Evolutionary conservation across 1,139 yeast genomes (phyloP).

Genomic region (Debaryomycetaceae sp.): DNA sequence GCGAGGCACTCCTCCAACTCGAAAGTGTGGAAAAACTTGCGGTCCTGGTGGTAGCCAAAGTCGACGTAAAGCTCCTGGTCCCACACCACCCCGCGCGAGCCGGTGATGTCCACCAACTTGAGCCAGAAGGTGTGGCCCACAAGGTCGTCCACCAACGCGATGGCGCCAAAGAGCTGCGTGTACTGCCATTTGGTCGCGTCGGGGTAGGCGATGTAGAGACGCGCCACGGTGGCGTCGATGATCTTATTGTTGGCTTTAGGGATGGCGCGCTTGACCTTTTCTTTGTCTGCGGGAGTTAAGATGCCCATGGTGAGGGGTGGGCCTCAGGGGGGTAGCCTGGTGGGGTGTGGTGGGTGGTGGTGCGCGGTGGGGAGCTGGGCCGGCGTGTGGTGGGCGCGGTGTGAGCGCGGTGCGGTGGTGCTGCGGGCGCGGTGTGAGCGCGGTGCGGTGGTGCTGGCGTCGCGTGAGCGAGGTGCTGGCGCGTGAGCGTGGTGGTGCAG

Average conservation of each 20-base stretch:
- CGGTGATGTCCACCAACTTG: slow-evolving; percentile 79
- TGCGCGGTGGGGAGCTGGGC: too few species aligned
- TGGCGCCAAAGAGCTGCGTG: slow-evolving; percentile 87
- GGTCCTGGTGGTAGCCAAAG: slow-evolving; percentile 86
- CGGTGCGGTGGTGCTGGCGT: too few species aligned
- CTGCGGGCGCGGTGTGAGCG: too few species aligned
- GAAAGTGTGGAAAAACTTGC: slow-evolving; percentile 91
- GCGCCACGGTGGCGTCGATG: slow-evolving; percentile 85
- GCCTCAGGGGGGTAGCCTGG: too few species aligned
- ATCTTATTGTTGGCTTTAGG: slow-evolving; percentile 88
- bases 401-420: too few species aligned
- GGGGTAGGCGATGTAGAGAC: slow-evolving; percentile 87
- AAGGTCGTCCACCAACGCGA: slow-evolving; percentile 81
- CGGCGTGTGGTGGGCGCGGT: too few species aligned
- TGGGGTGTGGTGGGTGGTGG: too few species aligned
- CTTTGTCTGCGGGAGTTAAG: slow-evolving; percentile 70
- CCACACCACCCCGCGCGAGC: slow-evolving; percentile 87
- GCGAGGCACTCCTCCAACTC: slow-evolving; percentile 87
- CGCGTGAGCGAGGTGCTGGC: too few species aligned
- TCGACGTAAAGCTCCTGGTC: slow-evolving; percentile 91
- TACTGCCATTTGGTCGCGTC: slow-evolving; percentile 76
- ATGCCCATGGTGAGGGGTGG: slow-evolving; percentile 47
- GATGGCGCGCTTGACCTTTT: slow-evolving; percentile 78
- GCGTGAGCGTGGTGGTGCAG: too few species aligned
- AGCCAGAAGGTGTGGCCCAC: slow-evolving; percentile 93